Evolutionary conservation across 2,329 filamentous ascomycete genomes (phyloP), one percentile per base, ranked within the genome.

Genomic region (Alternaria sp.): DNA sequence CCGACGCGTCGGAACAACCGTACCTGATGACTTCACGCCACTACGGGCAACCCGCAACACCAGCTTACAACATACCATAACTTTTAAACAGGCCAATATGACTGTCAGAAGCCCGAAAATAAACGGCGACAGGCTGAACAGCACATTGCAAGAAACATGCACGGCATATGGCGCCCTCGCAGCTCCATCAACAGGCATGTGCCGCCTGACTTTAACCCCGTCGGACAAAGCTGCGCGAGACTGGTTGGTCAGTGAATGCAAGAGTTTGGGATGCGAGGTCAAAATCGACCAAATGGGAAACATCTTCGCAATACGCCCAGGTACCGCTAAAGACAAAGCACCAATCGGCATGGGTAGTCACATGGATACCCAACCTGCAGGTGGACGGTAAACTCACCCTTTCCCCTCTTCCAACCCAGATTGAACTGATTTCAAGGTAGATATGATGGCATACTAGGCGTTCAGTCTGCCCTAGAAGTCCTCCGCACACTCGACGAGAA

Each of bases 381-480:
- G 72, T 63, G 69, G 58, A 38, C 48, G 62, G 54, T 55, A 56
- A 22, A 4, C 3, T 9, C 6, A 34, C 1, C 1, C 7, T 24
- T 16, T n/a, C 1, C 3, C 11, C 16, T 8, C 9, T 30, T 30
- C 11, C 11, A 30, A 11, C 4, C 9, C 9, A 11, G 11, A 5
- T 11, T 11, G 8, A 0, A 30, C 28, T 30, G 11, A 30, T 30
- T 0, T 30, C 28, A 30, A 11, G 28, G 3, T 1, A 81, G 89
- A 39, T 92, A 92, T 61, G 90, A 93, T 69, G 91, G 91, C 0
- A 92, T 94, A 36, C 78, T 94, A 0, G 92, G 91, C 6, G 84
- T 94, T 4, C 82, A 87, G 36, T 87, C 91, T 0, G 92, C 68
- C 9, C 69, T 80, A 18, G 77, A 80, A 63, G 72, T 79, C 34